Base-by-base conservation (phyloP, 1,139 yeast genomes). In the Candida buenavistaensis region DNA sequence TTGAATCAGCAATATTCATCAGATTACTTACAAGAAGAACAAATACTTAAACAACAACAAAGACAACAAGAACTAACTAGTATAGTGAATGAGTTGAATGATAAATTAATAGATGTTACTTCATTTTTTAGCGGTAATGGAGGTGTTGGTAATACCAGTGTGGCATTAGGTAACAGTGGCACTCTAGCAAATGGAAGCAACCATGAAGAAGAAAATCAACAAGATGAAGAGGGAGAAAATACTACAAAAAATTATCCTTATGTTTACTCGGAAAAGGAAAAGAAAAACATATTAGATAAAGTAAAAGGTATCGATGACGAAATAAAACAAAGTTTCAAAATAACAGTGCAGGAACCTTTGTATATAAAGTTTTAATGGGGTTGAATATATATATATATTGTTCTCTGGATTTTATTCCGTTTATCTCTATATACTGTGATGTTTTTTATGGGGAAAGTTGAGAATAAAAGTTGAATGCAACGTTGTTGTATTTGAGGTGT, bases 71-170 rank as follows among this genome's bases (percentile, higher is more conserved):
- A 70, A 44, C 55, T 70, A 35, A 62, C 60, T 32, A 48, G 52
- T 26, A 69, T 70, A 15, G 75, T 70, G 33, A 66, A 64, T 44
- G 73, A 68, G 32, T 55, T 70, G 37, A 62, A 63, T 23, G 75
- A 69, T 32, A 66, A 67, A 35, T 54, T 70, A 36, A 69, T 70
- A 13, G 75, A 70, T 44, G 73, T 69, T 8, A 57, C 70, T 21
- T 57, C 73, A 5, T 69, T 70, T 43, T 53, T 68, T 41, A 58
- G 46, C 29, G 32, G 34, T 6, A 22, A 26, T 14, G 26, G 27
- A 23, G 24, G 19, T 24, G 44, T 45, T 23, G 50, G 40, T 26
- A 43, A 48, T 2, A 36, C 40, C 14, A 40, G 35, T 19, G 34
- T 28, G 11, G 37, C 38, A 19, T 36, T 33, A 19, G 22, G 22